phyloP scores from a whole-genome alignment of 2,329 filamentous ascomycete species.

The Pseudodiploospora longispora region DNA sequence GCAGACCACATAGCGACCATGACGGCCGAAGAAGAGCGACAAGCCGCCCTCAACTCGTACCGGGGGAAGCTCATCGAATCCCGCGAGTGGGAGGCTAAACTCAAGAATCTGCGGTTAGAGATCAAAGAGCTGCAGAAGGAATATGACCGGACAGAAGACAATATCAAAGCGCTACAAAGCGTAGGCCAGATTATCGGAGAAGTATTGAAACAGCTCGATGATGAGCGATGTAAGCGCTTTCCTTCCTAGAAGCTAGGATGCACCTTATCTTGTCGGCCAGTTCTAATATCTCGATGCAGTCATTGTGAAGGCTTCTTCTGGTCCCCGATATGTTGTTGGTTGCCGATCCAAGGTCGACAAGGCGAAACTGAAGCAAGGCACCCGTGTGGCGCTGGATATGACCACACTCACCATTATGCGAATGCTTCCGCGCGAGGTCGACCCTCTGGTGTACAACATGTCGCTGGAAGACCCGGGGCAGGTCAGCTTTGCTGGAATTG shows the following conservation, averaged over 20 bases:
- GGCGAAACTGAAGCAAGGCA: conserved; percentile 93
- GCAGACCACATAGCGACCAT: conserved; percentile 23
- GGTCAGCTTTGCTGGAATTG: conserved; percentile 95
- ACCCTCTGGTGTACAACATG: conserved; percentile 99
- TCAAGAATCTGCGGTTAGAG: conserved; percentile 86
- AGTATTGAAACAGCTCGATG: conserved; percentile 96
- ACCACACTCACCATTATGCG: conserved; percentile 99
- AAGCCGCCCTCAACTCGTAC: conserved; percentile 68
- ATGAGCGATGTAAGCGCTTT: conserved; percentile 77
- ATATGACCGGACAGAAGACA: conserved; percentile 95
- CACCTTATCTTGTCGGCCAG: conserved; percentile 1
- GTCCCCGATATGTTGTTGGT: conserved; percentile 94
- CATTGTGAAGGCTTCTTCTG: conserved; percentile 96
- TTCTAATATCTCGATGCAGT: conserved; percentile 45
- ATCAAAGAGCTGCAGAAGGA: conserved; percentile 94
- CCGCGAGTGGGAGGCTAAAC: conserved; percentile 96
- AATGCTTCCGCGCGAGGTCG: conserved; percentile 97
- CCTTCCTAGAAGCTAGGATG: background rate
- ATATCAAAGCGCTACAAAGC: conserved; percentile 98
- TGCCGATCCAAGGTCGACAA: conserved; percentile 99
- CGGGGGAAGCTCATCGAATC: conserved; percentile 83
- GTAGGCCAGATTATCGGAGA: conserved; percentile 99
- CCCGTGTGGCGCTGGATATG: conserved; percentile 96
- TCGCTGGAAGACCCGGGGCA: conserved; percentile 96
- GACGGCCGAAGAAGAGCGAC: conserved; percentile 50